phyloP scores from a whole-genome alignment of 192 early-diverging fungal genomes.

The Rhizoclosmatium sp. region DNA sequence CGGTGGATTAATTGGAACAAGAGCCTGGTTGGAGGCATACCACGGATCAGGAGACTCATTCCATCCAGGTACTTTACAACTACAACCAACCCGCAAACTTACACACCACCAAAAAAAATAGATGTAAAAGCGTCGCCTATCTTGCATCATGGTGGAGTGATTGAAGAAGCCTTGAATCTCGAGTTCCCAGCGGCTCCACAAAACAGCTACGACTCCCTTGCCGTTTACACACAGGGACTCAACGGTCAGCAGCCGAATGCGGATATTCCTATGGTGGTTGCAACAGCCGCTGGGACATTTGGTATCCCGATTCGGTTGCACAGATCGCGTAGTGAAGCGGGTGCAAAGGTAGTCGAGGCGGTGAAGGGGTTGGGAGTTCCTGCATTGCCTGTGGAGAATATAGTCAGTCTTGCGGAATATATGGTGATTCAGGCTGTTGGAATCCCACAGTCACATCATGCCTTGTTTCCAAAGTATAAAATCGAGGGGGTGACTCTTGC shows the following conservation, averaged over 20 bases:
- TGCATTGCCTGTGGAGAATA: constrained; percentile 25
- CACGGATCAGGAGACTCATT: constrained; percentile 64
- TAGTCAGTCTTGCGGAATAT: constrained; percentile 42
- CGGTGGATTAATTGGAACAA: constrained; percentile 75
- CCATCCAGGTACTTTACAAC: constrained; percentile 25
- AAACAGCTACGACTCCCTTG: constrained; percentile 67
- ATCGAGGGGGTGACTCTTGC: constrained; percentile 51
- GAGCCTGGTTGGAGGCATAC: constrained; percentile 89
- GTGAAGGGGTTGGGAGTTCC: constrained; percentile 36
- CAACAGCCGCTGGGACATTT: constrained; percentile 61
- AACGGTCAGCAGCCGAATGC: constrained; percentile 93
- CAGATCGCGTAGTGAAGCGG: constrained; percentile 12
- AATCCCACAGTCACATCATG: constrained; percentile 73
- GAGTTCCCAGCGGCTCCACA: constrained; percentile 76
- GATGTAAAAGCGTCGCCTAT: constrained; percentile 25
- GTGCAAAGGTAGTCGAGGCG: background rate
- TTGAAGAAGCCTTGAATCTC: constrained; percentile 86
- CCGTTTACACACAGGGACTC: constrained; percentile 72
- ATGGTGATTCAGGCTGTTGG: constrained; percentile 75
- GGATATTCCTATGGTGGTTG: constrained; percentile 85
- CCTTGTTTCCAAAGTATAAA: constrained; percentile 72
- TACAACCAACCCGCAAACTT: constrained; percentile 1
- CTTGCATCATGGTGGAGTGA: constrained; percentile 63
- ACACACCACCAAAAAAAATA: background rate
- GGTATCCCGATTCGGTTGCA: constrained; percentile 68